Evolutionary conservation across 2,329 filamentous ascomycete genomes (phyloP).

Genomic region (Xylaria sp.): DNA sequence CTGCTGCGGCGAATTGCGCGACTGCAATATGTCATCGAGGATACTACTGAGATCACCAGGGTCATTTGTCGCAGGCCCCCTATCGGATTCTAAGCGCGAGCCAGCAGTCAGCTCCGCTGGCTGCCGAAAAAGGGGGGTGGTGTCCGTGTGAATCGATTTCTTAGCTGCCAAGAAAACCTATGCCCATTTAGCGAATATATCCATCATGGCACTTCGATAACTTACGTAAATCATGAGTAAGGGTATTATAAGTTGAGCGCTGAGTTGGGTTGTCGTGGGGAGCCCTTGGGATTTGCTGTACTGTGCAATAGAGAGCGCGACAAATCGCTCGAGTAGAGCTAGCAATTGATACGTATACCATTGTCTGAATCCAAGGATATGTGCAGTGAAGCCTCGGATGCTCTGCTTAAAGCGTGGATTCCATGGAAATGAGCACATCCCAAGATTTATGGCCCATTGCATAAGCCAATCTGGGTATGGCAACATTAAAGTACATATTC

Average conservation of each 20-base stretch:
- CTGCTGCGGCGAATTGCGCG: constrained; percentile 13
- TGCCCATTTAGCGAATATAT: constrained; percentile 39
- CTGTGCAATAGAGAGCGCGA: constrained; percentile 57
- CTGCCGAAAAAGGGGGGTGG: constrained; percentile 62
- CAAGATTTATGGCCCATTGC: constrained; percentile 59
- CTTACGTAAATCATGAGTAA: constrained; percentile 65
- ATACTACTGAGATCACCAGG: constrained; percentile 43
- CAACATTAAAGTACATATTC: constrained; percentile 47
- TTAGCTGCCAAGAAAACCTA: constrained; percentile 59
- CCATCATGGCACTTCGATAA: constrained; percentile 23
- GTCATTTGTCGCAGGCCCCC: constrained; percentile 48
- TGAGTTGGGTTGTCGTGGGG: constrained; percentile 55
- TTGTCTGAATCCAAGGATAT: constrained; percentile 67
- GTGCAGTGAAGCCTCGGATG: constrained; percentile 67
- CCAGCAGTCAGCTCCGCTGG: constrained; percentile 41
- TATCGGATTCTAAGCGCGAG: constrained; percentile 39
- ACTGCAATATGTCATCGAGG: constrained; percentile 46
- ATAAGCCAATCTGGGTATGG: constrained; percentile 56
- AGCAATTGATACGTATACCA: constrained; percentile 75
- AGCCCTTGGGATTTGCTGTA: constrained; percentile 53
- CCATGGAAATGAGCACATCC: constrained; percentile 70
- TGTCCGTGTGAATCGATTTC: constrained; percentile 64
- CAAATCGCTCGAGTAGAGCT: constrained; percentile 64
- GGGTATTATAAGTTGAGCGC: constrained; percentile 66
- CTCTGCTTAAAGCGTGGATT: constrained; percentile 73